Conservation (phyloP, 306 rosid species). For the Senna siamea region DNA sequence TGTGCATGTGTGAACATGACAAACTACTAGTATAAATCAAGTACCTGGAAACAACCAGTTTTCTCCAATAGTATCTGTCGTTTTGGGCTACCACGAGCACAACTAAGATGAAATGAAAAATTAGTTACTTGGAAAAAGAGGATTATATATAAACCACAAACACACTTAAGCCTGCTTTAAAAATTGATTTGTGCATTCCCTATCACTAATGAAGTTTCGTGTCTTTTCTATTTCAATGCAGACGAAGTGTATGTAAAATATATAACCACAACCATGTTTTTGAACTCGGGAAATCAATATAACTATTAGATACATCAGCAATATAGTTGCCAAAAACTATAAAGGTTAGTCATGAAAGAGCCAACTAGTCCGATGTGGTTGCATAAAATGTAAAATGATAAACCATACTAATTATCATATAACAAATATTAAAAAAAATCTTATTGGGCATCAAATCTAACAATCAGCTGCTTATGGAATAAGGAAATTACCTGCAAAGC, state of each 20-base stretch:
- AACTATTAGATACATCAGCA: not conserved
- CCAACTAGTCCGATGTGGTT: not conserved
- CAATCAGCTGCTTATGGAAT: not conserved
- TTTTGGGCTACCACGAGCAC: slow-evolving; percentile 95
- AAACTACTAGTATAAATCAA: slow-evolving; percentile 19
- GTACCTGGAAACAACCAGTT: slow-evolving; percentile 87
- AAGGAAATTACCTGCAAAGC: slow-evolving; percentile 55
- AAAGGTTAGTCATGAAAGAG: not conserved
- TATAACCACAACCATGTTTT: not conserved
- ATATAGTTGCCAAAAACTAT: not conserved
- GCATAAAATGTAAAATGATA: not conserved
- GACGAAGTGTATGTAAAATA: no score
- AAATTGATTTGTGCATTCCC: not conserved
- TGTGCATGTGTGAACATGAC: not conserved
- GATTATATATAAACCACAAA: not conserved
- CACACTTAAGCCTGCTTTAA: not conserved
- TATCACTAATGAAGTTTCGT: not conserved
- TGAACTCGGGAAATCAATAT: not conserved
- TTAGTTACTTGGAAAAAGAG: slow-evolving; percentile 29
- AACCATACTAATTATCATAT: not conserved
- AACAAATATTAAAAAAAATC: not conserved
- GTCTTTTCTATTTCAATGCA: slow-evolving; percentile 8
- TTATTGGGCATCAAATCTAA: slow-evolving; percentile 16
- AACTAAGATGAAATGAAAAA: slow-evolving; percentile 53
- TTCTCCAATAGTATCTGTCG: slow-evolving; percentile 65